Base-by-base conservation (phyloP, 805 yeast species). In the Lachancea kluyveri region DNA sequence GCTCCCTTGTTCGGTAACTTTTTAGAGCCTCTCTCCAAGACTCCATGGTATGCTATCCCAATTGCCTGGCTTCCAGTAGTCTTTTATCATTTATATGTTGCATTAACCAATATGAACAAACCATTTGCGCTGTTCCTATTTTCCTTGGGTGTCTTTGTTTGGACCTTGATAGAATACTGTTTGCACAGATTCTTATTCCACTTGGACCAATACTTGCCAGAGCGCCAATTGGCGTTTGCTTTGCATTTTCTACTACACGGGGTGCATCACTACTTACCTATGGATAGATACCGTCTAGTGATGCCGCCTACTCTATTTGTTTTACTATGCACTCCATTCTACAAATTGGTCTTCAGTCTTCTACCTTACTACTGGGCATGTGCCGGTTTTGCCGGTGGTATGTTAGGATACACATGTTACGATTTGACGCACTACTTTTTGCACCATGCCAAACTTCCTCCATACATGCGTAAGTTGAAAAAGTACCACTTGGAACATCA, bases 41-140 rank as follows among this genome's bases (percentile, higher is more conserved):
- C 98, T 3, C 80, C 96, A 8, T 92, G 97, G 97, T 92, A 78
- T 72, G 81, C 86, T 15, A 81, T 92, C 13, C 98, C 98, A 11
- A 39, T 64, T 1, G 45, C 86, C 16, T 94, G 98, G 97, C 57
- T 86, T 26, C 96, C 96, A 2, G 77, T 74, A 27, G 84, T 86
- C 53, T 46, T 77, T 14, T 79, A 63, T 44, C 60, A 82, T 33
- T 68, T 83, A 41, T 68, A 67, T 43, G 50, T 72, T 17, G 94
- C 94, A 5, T 65, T 70, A 35, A 56, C 56, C 21, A 70, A 73
- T 37, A 54, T 70, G 50, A 60, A 62, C 21, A 52, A 60, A 20
- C 28, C 67, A 9, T 48, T 63, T 8, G 71, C 85, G 5, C 33
- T 74, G 15, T 57, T 72, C 35, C 63, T 85, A 33, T 92, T 85